Evolutionary conservation across 352 stramenopile genomes (phyloP).

Genomic region (Blastocystis sp.): DNA sequence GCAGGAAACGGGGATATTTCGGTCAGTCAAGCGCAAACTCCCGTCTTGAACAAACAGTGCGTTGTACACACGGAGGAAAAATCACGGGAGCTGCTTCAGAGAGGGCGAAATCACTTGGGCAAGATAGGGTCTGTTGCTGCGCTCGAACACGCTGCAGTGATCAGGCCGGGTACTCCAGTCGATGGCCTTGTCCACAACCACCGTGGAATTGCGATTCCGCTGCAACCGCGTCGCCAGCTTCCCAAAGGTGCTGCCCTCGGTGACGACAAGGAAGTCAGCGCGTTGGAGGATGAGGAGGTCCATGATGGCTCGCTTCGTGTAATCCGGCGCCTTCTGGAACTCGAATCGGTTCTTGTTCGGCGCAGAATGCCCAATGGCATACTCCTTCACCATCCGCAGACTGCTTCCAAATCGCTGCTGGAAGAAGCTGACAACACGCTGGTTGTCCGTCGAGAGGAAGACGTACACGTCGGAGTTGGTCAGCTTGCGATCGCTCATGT

Average conservation of each 20-base stretch:
- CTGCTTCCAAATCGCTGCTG: background rate
- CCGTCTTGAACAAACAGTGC: no score
- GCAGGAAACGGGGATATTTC: background rate
- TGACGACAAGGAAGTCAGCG: conserved; percentile 15
- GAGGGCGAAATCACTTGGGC: conserved; percentile 1
- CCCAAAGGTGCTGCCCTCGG: conserved; percentile 30
- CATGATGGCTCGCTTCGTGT: conserved; percentile 34
- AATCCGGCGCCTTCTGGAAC: background rate
- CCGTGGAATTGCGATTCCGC: conserved; percentile 23
- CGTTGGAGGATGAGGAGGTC: conserved; percentile 51
- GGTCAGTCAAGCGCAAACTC: background rate
- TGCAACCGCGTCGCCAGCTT: conserved; percentile 26
- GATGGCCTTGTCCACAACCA: background rate
- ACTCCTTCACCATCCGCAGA: conserved; percentile 17
- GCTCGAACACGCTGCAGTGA: conserved; percentile 54
- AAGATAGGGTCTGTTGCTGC: conserved; percentile 3
- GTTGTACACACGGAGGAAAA: no score
- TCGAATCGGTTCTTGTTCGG: conserved; percentile 1
- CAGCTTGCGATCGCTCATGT: background rate
- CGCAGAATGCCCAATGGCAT: conserved; percentile 50
- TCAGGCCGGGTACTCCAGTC: background rate
- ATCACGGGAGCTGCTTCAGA: no score
- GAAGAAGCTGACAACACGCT: conserved; percentile 8
- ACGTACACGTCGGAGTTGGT: conserved; percentile 4
- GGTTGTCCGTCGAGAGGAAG: conserved; percentile 52